These are phyloP conservation scores for Bigelowiella natans DNA, from an alignment of 78 protist genomes.

Conservation along the genomic window DNA sequence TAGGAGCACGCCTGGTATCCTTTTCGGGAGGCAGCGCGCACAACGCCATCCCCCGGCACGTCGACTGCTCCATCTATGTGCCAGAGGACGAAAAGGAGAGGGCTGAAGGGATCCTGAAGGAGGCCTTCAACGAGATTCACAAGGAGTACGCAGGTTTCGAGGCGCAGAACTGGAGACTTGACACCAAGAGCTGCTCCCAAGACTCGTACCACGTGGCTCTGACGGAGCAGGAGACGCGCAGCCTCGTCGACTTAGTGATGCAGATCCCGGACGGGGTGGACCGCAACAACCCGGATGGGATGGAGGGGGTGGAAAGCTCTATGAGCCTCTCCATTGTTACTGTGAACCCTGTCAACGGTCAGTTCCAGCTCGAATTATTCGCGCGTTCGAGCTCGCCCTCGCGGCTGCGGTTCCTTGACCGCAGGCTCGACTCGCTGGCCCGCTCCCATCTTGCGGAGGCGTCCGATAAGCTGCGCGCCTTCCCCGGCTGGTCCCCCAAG, in stretches of 20 bases:
- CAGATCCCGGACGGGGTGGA: background rate
- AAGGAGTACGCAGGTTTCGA: background rate
- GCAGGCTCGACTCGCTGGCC: background rate
- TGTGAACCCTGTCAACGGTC: background rate
- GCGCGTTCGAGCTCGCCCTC: background rate
- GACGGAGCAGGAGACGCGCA: background rate
- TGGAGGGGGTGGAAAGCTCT: background rate
- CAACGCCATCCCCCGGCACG: background rate
- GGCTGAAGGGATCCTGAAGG: background rate
- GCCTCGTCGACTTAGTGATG: background rate
- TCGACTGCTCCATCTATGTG: background rate
- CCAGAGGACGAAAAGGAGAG: background rate
- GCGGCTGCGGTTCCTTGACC: background rate
- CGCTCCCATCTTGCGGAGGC: background rate
- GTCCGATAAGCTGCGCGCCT: background rate
- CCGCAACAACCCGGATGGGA: background rate
- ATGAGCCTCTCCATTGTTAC: background rate
- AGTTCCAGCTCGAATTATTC: background rate
- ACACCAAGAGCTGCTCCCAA: background rate
- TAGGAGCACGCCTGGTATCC: background rate
- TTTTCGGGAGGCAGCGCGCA: background rate
- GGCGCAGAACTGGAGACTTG: background rate
- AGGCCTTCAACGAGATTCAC: background rate
- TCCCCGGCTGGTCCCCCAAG: background rate
- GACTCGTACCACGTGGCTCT: background rate